Conservation (phyloP, 116 monocot genomes). For the Phalaenopsis hybrid region DNA sequence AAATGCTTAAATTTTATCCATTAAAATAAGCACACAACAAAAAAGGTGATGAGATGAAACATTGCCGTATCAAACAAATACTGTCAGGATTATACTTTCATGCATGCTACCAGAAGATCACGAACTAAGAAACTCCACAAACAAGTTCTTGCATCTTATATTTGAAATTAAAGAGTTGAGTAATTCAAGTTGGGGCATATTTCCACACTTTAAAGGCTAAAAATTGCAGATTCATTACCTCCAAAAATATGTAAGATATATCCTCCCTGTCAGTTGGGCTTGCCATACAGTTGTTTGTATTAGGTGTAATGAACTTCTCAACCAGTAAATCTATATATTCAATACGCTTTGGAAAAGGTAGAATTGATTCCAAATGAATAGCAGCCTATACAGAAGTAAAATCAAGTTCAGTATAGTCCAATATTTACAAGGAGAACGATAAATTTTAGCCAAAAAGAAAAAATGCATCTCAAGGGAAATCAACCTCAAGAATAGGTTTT, state of each 20-base stretch:
- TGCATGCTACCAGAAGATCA: neutral
- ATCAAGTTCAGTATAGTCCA: constrained; percentile 2
- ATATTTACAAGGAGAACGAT: neutral
- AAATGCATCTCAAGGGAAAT: neutral
- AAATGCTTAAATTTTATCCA: neutral
- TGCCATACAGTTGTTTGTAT: constrained; percentile 41
- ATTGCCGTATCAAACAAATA: neutral
- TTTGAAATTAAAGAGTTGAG: neutral
- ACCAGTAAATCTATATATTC: constrained; percentile 83
- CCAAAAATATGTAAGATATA: constrained; percentile 81
- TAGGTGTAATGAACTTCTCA: constrained; percentile 72
- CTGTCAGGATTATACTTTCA: neutral
- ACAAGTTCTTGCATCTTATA: neutral
- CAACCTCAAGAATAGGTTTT: constrained; percentile 80
- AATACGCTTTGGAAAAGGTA: constrained; percentile 58
- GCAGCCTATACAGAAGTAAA: constrained; percentile 46
- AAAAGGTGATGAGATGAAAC: neutral
- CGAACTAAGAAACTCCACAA: neutral
- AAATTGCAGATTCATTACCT: constrained; percentile 42
- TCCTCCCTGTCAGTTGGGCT: constrained; percentile 76
- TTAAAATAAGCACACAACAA: neutral
- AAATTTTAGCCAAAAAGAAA: constrained; percentile 1
- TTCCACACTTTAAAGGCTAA: neutral
- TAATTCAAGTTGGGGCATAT: neutral
- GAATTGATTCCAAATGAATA: constrained; percentile 80